Evolutionary conservation across 768 basidiomycete species (phyloP).

Genomic region (Thelephora aurantiotincta): DNA sequence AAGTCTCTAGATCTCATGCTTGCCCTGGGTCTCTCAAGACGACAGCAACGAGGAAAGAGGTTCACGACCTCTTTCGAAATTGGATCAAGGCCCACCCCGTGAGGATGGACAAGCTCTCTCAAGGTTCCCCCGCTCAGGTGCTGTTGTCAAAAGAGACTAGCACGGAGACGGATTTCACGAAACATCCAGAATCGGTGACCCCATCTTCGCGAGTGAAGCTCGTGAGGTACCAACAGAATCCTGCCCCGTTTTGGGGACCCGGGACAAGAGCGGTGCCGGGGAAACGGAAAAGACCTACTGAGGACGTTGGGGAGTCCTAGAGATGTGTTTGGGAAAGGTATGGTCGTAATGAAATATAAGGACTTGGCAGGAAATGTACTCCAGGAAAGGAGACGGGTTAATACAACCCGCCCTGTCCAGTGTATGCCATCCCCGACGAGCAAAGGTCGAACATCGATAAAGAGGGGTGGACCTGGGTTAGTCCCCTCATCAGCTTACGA

Average conservation of each 20-base stretch:
- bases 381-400: too few relatives aligned
- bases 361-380: too few relatives aligned
- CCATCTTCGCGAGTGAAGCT: conserved; percentile 56
- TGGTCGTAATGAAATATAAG: neutral
- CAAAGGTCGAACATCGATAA: too few relatives aligned
- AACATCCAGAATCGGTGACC: conserved; percentile 51
- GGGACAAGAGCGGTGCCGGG: conserved; percentile 37
- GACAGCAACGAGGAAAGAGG: conserved; percentile 48
- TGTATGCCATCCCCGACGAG: too few relatives aligned
- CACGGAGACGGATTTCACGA: conserved; percentile 56
- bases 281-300: conserved; percentile 27
- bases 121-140: conserved; percentile 52
- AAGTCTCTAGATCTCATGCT: conserved; percentile 86
- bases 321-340: neutral
- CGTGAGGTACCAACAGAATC: conserved; percentile 85
- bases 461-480: too few relatives aligned
- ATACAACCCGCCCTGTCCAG: too few relatives aligned
- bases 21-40: conserved; percentile 86
- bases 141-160: conserved; percentile 61
- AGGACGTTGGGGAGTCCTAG: conserved; percentile 12
- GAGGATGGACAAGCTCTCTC: conserved; percentile 68
- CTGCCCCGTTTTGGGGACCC: conserved; percentile 89
- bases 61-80: conserved; percentile 77
- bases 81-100: conserved; percentile 78
- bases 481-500: too few relatives aligned